Evolutionary conservation across 2,329 filamentous ascomycete genomes (phyloP).

Genomic region (Alternaria ethzedia): DNA sequence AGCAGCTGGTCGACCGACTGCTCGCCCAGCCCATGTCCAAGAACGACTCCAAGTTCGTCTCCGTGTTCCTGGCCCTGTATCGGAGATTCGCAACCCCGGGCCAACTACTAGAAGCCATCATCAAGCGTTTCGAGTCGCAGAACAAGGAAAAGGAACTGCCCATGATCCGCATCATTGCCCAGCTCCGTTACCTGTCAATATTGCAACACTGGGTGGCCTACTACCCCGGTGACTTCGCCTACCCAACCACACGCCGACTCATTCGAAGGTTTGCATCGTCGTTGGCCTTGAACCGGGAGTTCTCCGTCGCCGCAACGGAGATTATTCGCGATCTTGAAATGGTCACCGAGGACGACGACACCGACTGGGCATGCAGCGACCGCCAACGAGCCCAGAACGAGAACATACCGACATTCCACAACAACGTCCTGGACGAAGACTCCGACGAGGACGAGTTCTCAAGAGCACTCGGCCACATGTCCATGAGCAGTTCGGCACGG

Average conservation of each 20-base stretch:
- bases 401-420: slow-evolving; percentile 51
- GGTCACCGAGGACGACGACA: slow-evolving; percentile 86
- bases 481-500: slow-evolving; percentile 32
- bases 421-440: slow-evolving; percentile 50
- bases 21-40: slow-evolving; percentile 82
- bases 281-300: slow-evolving; percentile 79
- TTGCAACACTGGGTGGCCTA: slow-evolving; percentile 87
- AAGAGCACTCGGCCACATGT: slow-evolving; percentile 38
- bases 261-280: slow-evolving; percentile 77
- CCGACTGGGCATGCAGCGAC: slow-evolving; percentile 88
- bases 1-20: slow-evolving; percentile 77
- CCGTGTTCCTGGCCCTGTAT: slow-evolving; percentile 91
- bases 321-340: slow-evolving; percentile 79
- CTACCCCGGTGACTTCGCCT: slow-evolving; percentile 93
- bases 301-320: slow-evolving; percentile 82
- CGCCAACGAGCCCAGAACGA: slow-evolving; percentile 59
- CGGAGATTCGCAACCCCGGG: slow-evolving; percentile 88
- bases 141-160: slow-evolving; percentile 71
- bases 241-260: slow-evolving; percentile 72
- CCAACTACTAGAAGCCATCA: slow-evolving; percentile 77
- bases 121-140: slow-evolving; percentile 75
- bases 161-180: slow-evolving; percentile 78
- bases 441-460: slow-evolving; percentile 46
- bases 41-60: slow-evolving; percentile 84
- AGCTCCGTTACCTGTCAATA: slow-evolving; percentile 82